Base-by-base conservation (phyloP, 768 basidiomycete genomes). In the Chalciporus piperatus region DNA sequence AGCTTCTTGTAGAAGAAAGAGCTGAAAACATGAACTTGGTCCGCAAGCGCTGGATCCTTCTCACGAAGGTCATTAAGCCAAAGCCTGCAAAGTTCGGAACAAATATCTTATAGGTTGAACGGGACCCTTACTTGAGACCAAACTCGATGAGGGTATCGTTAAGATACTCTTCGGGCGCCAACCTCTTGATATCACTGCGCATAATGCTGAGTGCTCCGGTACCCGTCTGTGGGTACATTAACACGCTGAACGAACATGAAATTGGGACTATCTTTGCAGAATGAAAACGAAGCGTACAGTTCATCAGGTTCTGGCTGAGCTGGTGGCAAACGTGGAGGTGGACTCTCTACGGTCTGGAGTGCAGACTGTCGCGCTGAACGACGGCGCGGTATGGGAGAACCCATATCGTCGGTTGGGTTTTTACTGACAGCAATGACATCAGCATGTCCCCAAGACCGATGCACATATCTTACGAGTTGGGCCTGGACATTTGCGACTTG, bases 1-100 rank as follows among this genome's bases (percentile, higher is more conserved):
- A 99, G 71, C 69, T 97, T 96, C 74, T 95, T 92, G 75, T 95
- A 98, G 70, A 99, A 98, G 72, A 98, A 99, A 0, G 95, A 95
- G 67, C 87, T 98, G 75, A 98, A 98, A 4, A 98, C 80, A 61
- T 98, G 87, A 1, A 95, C 76, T 58, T 89, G 79, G 3, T 84
- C 78, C 2, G 83, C 89, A 4, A 90, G 70, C 14, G 76, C 76
- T 2, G 86, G 84, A 54, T 86, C 64, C 32, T 62, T 70, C 33
- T 66, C 70, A 55, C 81, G 78, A 22, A 90, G 68, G 7, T 79
- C 76, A 45, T 73, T 77, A 10, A 86, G 74, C 86, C 89, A 91
- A 13, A 84, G 72, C 65, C 93, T 95, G 50, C 7, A 22, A 22
- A 17, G 48, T 30, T 61, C 46, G 59, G 45, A 22, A 52, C 16